These are phyloP conservation scores for Cadophora sp. DNA, from an alignment of 2,329 filamentous ascomycete genomes.

Conservation along the genomic window DNA sequence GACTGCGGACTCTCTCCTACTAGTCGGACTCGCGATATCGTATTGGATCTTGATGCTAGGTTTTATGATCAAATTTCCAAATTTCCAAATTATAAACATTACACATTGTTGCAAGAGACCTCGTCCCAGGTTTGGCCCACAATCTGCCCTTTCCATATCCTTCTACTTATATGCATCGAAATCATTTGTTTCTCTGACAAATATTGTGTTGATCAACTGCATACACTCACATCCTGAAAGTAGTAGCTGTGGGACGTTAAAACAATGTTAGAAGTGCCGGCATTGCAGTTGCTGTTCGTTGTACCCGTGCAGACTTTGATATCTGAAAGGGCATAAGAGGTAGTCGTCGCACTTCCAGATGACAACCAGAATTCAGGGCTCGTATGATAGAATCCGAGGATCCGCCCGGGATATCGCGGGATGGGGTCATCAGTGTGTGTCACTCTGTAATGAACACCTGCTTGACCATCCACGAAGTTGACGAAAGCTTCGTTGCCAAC, in stretches of 20 bases:
- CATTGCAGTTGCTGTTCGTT: conserved; percentile 58
- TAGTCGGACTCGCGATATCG: background rate
- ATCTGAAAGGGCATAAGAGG: conserved; percentile 48
- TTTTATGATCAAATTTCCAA: background rate
- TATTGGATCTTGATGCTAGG: background rate
- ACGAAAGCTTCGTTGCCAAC: conserved; percentile 64
- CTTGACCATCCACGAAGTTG: conserved; percentile 60
- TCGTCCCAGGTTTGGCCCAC: background rate
- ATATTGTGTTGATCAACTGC: conserved; percentile 33
- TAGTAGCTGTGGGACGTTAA: conserved; percentile 56
- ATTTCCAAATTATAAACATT: background rate
- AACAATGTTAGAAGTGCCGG: conserved; percentile 53
- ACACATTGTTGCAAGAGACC: background rate
- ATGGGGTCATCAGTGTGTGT: conserved; percentile 73
- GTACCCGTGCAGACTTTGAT: conserved; percentile 57
- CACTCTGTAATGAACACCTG: conserved; percentile 63
- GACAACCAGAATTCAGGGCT: conserved; percentile 72
- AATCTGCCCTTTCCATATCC: background rate
- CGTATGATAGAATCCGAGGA: conserved; percentile 68
- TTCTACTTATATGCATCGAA: background rate
- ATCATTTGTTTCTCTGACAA: no score
- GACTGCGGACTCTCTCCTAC: background rate
- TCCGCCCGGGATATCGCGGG: conserved; percentile 58
- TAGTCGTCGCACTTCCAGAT: conserved; percentile 44
- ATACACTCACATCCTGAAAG: conserved; percentile 52